phyloP scores from a whole-genome alignment of 2,329 filamentous ascomycete genomes.

The Lasiodiplodia theobromae region DNA sequence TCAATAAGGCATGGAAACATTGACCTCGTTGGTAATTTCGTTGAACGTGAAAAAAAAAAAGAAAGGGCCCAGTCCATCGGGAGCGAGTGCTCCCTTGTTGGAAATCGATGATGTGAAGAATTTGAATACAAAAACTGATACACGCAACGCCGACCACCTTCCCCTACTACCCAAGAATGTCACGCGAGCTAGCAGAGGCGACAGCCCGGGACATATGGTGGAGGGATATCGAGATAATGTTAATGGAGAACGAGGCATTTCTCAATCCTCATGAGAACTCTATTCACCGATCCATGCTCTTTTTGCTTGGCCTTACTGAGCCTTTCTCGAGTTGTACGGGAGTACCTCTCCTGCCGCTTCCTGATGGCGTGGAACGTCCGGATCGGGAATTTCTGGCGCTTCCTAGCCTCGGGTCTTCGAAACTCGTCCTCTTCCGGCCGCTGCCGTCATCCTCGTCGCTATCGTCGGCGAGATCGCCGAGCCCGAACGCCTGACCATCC shows the following conservation, averaged over 20 bases:
- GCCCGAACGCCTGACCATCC: conserved; percentile 71
- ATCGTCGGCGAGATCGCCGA: conserved; percentile 81
- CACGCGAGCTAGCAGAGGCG: background rate
- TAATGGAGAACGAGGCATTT: background rate
- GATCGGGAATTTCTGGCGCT: conserved; percentile 14
- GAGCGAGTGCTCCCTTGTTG: background rate
- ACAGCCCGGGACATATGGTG: background rate
- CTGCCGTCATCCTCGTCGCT: conserved; percentile 49
- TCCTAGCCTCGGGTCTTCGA: conserved; percentile 36
- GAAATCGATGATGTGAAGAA: conserved; percentile 3
- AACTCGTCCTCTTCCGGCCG: conserved; percentile 42
- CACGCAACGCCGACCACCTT: conserved; percentile 16
- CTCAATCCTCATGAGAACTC: background rate
- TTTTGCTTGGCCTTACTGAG: conserved; percentile 23
- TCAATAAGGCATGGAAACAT: conserved; percentile 23
- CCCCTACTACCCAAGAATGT: background rate
- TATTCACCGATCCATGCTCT: conserved; percentile 29
- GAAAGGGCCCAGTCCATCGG: background rate
- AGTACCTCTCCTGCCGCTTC: conserved; percentile 22
- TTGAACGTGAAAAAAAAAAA: conserved; percentile 15
- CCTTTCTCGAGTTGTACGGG: conserved; percentile 19
- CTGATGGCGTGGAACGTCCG: conserved; percentile 25
- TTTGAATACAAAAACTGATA: conserved; percentile 13
- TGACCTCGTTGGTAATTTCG: conserved; percentile 21
- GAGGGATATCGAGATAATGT: background rate